Conservation (phyloP, 2,329 filamentous ascomycete genomes). For the Niveomyces coronatus region DNA sequence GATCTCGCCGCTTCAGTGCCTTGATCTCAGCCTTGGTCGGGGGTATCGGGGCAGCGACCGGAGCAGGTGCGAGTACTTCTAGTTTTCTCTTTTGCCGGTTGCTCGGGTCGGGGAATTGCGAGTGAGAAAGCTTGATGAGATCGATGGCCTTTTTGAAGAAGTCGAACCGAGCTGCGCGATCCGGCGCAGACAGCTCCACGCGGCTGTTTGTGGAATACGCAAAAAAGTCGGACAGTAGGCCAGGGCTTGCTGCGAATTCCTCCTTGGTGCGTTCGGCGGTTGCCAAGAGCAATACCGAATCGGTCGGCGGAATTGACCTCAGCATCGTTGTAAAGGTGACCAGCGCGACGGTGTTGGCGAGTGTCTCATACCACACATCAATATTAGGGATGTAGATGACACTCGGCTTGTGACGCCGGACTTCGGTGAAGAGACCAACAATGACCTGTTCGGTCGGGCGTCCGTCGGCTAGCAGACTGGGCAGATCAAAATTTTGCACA, state of each 20-base stretch:
- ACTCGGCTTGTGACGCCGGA: slow-evolving; percentile 87
- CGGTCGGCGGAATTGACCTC: slow-evolving; percentile 74
- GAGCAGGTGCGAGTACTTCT: slow-evolving; percentile 65
- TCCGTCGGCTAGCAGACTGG: slow-evolving; percentile 76
- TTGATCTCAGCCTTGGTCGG: slow-evolving; percentile 72
- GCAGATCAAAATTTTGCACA: slow-evolving; percentile 88
- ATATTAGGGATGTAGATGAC: slow-evolving; percentile 91
- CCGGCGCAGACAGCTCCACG: slow-evolving; percentile 58
- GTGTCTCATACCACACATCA: slow-evolving; percentile 68
- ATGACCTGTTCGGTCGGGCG: slow-evolving; percentile 79
- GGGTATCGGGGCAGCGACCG: slow-evolving; percentile 55
- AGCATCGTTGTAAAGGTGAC: slow-evolving; percentile 78
- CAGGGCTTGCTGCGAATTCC: slow-evolving; percentile 39
- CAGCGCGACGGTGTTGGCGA: slow-evolving; percentile 55
- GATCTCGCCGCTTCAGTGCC: slow-evolving; percentile 70
- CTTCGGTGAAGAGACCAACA: slow-evolving; percentile 82
- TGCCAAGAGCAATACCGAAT: slow-evolving; percentile 81
- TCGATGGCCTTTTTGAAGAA: slow-evolving; percentile 69
- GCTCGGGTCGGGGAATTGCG: slow-evolving; percentile 76
- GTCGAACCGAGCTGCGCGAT: slow-evolving; percentile 54
- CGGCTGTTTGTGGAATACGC: slow-evolving; percentile 74
- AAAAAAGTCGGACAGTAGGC: slow-evolving; percentile 69
- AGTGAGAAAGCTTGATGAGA: slow-evolving; percentile 69
- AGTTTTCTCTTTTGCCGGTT: slow-evolving; percentile 81
- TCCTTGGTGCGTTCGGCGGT: slow-evolving; percentile 62